phyloP scores from a whole-genome alignment of 2,329 filamentous ascomycete species.

The Fusarium sambucinum region DNA sequence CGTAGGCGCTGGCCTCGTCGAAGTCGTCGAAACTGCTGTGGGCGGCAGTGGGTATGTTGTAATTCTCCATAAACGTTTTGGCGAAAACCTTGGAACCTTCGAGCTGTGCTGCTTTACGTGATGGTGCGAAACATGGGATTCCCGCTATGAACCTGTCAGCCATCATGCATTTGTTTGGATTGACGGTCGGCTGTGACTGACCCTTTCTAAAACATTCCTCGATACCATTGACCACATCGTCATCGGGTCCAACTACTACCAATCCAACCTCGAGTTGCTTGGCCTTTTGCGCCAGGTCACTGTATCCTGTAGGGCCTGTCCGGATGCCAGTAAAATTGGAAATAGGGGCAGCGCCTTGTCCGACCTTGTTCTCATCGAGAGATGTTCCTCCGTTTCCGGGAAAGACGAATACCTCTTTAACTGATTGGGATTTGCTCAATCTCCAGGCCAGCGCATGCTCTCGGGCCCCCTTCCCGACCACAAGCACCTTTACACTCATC shows the following conservation, averaged over 20 bases:
- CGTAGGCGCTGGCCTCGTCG: conserved; percentile 69
- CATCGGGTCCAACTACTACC: conserved; percentile 80
- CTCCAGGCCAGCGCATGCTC: conserved; percentile 85
- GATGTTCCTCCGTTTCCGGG: conserved; percentile 77
- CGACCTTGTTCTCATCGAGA: conserved; percentile 35
- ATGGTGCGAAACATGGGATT: conserved; percentile 77
- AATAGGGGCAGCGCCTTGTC: conserved; percentile 60
- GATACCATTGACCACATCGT: conserved; percentile 80
- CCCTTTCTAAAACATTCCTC: conserved; percentile 69
- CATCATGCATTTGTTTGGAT: fast-evolving
- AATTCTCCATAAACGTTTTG: conserved; percentile 82
- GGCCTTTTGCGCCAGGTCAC: conserved; percentile 70
- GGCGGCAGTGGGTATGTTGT: conserved; percentile 78
- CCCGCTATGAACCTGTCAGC: conserved; percentile 55
- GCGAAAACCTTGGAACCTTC: conserved; percentile 84
- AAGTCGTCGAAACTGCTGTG: conserved; percentile 77
- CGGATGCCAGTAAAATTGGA: conserved; percentile 62
- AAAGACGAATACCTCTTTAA: conserved; percentile 67
- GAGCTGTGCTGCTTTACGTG: conserved; percentile 75
- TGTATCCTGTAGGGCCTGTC: conserved; percentile 67
- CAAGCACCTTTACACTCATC: conserved; percentile 60
- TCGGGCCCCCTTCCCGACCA: conserved; percentile 80
- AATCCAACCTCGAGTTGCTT: conserved; percentile 72
- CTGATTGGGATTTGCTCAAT: conserved; percentile 71
- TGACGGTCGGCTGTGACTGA: not conserved